These are phyloP conservation scores for Peniophora sp. DNA, from an alignment of 1,284 basidiomycete species.

Conservation along the genomic window DNA sequence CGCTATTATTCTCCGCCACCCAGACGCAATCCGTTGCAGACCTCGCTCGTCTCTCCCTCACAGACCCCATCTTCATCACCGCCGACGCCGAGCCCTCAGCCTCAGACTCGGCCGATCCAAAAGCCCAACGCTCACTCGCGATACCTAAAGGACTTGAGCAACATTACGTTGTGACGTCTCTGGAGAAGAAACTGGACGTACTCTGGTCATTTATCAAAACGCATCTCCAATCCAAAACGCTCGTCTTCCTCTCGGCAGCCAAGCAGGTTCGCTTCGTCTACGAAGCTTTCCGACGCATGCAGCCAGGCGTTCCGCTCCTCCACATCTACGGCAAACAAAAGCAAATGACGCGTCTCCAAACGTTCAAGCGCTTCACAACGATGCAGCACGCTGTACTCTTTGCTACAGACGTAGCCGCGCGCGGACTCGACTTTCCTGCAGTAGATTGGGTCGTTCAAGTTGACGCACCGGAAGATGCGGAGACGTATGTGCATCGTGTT, in stretches of 20 bases:
- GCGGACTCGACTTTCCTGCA: slow-evolving; percentile 94
- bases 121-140: slow-evolving; percentile 26
- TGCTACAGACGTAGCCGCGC: slow-evolving; percentile 96
- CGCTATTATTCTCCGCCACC: slow-evolving; percentile 93
- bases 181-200: slow-evolving; percentile 87
- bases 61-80: slow-evolving; percentile 76
- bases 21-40: slow-evolving; percentile 90
- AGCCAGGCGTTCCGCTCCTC: slow-evolving; percentile 87
- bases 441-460: slow-evolving; percentile 98
- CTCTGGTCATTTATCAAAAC: slow-evolving; percentile 95
- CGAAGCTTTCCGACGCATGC: slow-evolving; percentile 92
- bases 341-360: slow-evolving; percentile 79
- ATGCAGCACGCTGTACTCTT: slow-evolving; percentile 80
- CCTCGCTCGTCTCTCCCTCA: slow-evolving; percentile 85
- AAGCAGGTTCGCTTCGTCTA: slow-evolving; percentile 98
- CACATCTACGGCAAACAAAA: slow-evolving; percentile 98
- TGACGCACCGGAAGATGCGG: slow-evolving; percentile 98
- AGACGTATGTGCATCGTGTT: slow-evolving; percentile 96
- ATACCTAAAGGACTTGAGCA: slow-evolving; percentile 79
- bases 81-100: slow-evolving; percentile 28
- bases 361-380: slow-evolving; percentile 77
- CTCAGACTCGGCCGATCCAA: slow-evolving; percentile 15
- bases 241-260: slow-evolving; percentile 93
- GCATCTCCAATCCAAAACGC: slow-evolving; percentile 86
- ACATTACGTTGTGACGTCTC: slow-evolving; percentile 79